A percentile compares a stretch with the other conserved stretches of the same genome.
Evolutionary conservation across 1,139 yeast genomes (phyloP).

Genomic region (Diutina siamensis): DNA sequence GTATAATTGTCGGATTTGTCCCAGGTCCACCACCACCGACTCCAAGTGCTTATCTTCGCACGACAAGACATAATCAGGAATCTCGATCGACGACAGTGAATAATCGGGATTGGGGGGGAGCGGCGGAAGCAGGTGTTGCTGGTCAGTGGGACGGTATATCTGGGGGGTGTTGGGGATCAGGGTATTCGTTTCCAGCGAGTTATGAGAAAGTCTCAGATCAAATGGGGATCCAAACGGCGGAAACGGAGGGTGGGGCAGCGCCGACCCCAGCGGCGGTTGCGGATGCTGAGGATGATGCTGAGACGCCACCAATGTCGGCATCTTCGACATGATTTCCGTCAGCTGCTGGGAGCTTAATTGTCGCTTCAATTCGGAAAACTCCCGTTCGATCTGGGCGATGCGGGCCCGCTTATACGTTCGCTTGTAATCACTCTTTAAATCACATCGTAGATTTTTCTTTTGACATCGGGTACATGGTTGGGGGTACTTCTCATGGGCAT

Average conservation of each 20-base stretch:
- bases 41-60: conserved; percentile 65
- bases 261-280: neutral
- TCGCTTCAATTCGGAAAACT: conserved; percentile 55
- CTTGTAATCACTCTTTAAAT: conserved; percentile 69
- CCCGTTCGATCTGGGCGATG: conserved; percentile 73
- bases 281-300: neutral
- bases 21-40: conserved; percentile 46
- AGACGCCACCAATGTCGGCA: neutral
- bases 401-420: conserved; percentile 83
- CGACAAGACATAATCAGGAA: conserved; percentile 25
- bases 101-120: neutral
- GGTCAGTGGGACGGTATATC: neutral
- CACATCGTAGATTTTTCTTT: conserved; percentile 59
- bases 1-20: conserved; percentile 53
- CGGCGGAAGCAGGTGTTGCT: neutral
- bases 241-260: neutral
- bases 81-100: conserved; percentile 11
- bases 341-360: conserved; percentile 43
- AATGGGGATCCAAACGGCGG: conserved; percentile 1
- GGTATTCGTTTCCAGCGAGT: neutral
- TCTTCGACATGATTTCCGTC: neutral
- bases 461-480: conserved; percentile 75
- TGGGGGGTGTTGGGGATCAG: conserved; percentile 4
- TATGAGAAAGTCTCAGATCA: neutral
- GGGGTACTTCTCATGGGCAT: conserved; percentile 69